Conservation (phyloP, 2,329 filamentous ascomycete genomes). For the Botrytis hyacinthi region DNA sequence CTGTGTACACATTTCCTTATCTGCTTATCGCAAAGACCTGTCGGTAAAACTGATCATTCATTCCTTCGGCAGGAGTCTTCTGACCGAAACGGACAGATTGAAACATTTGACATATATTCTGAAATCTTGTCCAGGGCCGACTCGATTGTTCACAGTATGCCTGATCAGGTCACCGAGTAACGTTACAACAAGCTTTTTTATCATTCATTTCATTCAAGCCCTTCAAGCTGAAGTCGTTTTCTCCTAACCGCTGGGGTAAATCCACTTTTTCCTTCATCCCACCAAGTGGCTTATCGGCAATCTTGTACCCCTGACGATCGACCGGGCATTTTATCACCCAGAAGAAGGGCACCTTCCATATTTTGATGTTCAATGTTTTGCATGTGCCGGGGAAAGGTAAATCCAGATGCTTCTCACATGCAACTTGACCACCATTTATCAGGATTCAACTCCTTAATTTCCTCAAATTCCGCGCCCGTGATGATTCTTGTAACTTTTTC, state of each 20-base stretch:
- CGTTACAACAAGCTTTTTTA: background rate
- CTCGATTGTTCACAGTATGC: background rate
- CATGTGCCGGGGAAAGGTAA: slow-evolving; percentile 15
- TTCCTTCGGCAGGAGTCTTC: slow-evolving; percentile 6
- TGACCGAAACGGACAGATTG: slow-evolving; percentile 1
- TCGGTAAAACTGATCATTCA: slow-evolving; percentile 3
- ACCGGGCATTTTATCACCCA: slow-evolving; percentile 7
- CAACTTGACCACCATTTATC: background rate
- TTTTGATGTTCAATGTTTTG: slow-evolving; percentile 2
- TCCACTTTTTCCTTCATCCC: slow-evolving; percentile 1
- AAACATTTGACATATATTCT: background rate
- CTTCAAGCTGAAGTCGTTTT: background rate
- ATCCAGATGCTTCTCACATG: slow-evolving; percentile 11
- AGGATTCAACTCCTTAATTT: background rate
- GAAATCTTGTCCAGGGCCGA: background rate
- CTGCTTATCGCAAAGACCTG: background rate
- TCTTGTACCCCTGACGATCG: slow-evolving; percentile 16
- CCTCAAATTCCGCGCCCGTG: slow-evolving; percentile 1
- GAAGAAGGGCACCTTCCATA: background rate
- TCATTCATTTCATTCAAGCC: background rate
- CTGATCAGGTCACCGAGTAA: slow-evolving; percentile 2
- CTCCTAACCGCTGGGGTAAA: background rate
- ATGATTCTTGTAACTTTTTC: background rate
- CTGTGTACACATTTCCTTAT: background rate
- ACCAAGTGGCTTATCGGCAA: slow-evolving; percentile 17